Evolutionary conservation across 1,284 basidiomycete species (phyloP), one percentile per base, ranked within the genome.

Genomic region (Sporisorium iseilematis-ciliati): DNA sequence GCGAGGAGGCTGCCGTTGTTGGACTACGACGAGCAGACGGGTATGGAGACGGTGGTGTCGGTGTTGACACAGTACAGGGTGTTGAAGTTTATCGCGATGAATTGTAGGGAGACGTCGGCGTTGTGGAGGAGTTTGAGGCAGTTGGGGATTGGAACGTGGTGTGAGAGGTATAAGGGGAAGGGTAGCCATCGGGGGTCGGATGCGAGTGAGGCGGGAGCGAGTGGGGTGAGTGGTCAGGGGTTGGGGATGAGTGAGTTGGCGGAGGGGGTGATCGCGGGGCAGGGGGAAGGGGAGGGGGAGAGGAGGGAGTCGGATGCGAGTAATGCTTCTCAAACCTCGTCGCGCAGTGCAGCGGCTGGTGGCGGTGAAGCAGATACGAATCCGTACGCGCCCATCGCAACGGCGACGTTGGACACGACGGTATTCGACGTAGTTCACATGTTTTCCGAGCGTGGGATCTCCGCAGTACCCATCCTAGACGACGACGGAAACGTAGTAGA

Each of bases 401-500:
- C 95, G 0, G 97, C 97, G 2, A 96, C 91, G 11, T 88, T 97
- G 78, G 88, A 91, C 70, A 98, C 96, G 1, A 92, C 93, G 20
- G 97, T 99, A 0, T 97, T 97, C 82, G 95, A 98, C 82, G 93
- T 99, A 54, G 97, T 99, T 0, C 97, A 99, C 85, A 95, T 97
- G 92, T 99, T 99, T 85, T 97, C 94, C 1, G 93, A 96, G 85
- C 89, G 92, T 38, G 92, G 94, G 16, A 97, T 99, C 78, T 96
- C 94, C 23, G 95, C 96, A 2, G 96, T 99, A 11, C 97, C 97
- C 4, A 97, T 99, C 82, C 89, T 99, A 23, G 93, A 97, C 82
- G 91, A 93, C 63, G 90, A 95, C 4, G 97, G 96, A 10, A 90
- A 95, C 62, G 97, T 99, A 35, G 90, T 99, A 64, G 96, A 99